Evolutionary conservation across 2,329 filamentous ascomycete genomes (phyloP).

Genomic region (Juglanconis juglandina): DNA sequence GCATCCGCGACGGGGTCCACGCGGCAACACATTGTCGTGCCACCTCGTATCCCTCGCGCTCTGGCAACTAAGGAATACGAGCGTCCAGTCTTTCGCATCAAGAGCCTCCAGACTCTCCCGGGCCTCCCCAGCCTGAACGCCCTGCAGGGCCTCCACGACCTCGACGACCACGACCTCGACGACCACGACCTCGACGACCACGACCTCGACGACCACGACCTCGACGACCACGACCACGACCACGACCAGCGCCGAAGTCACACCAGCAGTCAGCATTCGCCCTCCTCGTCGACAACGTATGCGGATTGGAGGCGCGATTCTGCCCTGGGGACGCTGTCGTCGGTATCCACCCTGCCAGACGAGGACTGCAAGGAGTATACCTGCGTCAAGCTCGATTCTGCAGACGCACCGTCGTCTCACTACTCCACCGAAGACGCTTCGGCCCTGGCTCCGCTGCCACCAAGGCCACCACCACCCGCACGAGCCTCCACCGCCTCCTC

Average conservation of each 20-base stretch:
- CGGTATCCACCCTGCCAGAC: slow-evolving; percentile 28
- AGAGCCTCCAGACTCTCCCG: not conserved
- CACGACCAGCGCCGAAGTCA: slow-evolving; percentile 40
- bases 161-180: not conserved
- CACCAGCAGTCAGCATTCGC: slow-evolving; percentile 8
- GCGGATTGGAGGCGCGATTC: slow-evolving; percentile 55
- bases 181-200: too few species aligned
- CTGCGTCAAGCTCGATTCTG: slow-evolving; percentile 5
- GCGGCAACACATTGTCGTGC: slow-evolving; percentile 29
- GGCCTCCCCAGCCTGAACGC: too few species aligned
- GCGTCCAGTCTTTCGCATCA: too few species aligned
- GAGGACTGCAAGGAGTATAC: slow-evolving; percentile 21
- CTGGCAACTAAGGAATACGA: slow-evolving; percentile 23
- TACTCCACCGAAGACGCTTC: slow-evolving; percentile 8
- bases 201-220: not conserved
- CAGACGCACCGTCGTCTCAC: slow-evolving; percentile 1
- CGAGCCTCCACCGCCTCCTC: slow-evolving; percentile 3
- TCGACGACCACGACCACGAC: too few species aligned
- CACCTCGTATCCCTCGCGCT: slow-evolving; percentile 44
- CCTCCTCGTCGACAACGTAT: slow-evolving; percentile 25
- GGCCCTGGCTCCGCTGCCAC: not conserved
- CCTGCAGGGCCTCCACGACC: not conserved
- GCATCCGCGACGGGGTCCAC: slow-evolving; percentile 13
- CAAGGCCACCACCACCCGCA: not conserved
- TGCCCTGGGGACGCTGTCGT: slow-evolving; percentile 45